Conservation (phyloP, 352 stramenopile species). For the Globisporangium abappressorium region DNA sequence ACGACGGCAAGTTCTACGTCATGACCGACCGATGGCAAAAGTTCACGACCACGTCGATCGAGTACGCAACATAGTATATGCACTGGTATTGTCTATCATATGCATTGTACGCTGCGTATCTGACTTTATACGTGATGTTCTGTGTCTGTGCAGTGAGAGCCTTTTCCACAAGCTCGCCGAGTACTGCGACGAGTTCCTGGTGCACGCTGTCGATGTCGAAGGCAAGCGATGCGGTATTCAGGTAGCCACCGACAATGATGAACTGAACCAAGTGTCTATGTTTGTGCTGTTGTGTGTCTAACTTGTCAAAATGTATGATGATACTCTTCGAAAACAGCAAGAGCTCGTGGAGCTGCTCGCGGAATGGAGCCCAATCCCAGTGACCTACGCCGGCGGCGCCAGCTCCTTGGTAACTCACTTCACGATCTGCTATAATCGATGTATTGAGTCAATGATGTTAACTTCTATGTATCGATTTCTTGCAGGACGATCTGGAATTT, state of each 20-base stretch:
- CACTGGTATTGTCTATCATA: neutral
- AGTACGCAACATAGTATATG: constrained; percentile 28
- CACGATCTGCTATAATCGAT: constrained; percentile 8
- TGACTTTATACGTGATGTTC: neutral
- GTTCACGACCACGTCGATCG: constrained; percentile 92
- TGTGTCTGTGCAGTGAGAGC: constrained; percentile 39
- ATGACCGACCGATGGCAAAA: constrained; percentile 97
- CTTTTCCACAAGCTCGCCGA: constrained; percentile 85
- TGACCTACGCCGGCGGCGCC: constrained; percentile 97
- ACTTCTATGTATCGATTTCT: neutral
- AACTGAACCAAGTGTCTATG: neutral
- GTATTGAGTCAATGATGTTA: neutral
- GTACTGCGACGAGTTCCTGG: constrained; percentile 97
- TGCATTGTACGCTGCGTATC: neutral
- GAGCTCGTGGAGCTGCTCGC: constrained; percentile 94
- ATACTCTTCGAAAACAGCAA: constrained; percentile 45
- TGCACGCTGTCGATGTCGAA: constrained; percentile 98
- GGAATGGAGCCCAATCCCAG: constrained; percentile 90
- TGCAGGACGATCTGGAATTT: constrained; percentile 91
- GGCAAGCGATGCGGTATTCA: constrained; percentile 94
- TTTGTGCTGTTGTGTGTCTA: neutral
- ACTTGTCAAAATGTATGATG: neutral
- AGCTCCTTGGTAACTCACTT: constrained; percentile 61
- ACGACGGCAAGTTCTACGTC: constrained; percentile 91
- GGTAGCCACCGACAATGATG: constrained; percentile 22